phyloP scores from a whole-genome alignment of 495 filamentous ascomycete species.

The Niebla homalea region DNA sequence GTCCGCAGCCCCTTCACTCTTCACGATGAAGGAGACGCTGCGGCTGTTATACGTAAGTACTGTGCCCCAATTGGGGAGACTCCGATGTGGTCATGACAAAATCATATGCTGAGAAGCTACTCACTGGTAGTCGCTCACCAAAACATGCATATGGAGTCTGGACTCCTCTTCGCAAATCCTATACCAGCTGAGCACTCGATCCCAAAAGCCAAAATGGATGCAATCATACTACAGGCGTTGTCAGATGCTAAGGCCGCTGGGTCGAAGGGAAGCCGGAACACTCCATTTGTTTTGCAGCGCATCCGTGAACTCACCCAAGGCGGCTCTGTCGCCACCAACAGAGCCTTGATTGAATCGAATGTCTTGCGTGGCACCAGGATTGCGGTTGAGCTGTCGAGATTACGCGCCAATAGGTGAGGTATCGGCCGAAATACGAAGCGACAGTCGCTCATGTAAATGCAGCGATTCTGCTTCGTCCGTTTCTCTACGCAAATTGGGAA shows the following conservation, averaged over 20 bases:
- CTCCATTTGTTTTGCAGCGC: conserved; percentile 70
- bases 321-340: conserved; percentile 60
- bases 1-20: conserved; percentile 62
- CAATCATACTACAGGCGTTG: conserved; percentile 59
- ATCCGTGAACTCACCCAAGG: conserved; percentile 71
- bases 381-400: conserved; percentile 57
- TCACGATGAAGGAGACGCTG: conserved; percentile 64
- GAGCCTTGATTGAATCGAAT: conserved; percentile 65
- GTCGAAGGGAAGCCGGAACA: conserved; percentile 63
- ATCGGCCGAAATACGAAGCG: neutral
- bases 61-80: neutral
- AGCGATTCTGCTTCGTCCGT: too few species aligned
- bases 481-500: too few species aligned
- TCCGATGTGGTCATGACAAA: neutral
- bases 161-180: conserved; percentile 79
- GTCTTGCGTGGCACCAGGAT: conserved; percentile 67
- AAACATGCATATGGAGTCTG: conserved; percentile 53
- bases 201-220: conserved; percentile 57
- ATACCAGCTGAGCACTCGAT: conserved; percentile 61
- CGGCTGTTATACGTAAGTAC: conserved; percentile 62
- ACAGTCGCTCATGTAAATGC: too few species aligned
- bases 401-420: conserved; percentile 32
- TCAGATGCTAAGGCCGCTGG: conserved; percentile 55
- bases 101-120: neutral
- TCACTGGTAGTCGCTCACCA: conserved; percentile 41